These are phyloP conservation scores for Rhizomucor miehei DNA, from an alignment of 371 early-diverging fungal genomes.

Conservation along the genomic window DNA sequence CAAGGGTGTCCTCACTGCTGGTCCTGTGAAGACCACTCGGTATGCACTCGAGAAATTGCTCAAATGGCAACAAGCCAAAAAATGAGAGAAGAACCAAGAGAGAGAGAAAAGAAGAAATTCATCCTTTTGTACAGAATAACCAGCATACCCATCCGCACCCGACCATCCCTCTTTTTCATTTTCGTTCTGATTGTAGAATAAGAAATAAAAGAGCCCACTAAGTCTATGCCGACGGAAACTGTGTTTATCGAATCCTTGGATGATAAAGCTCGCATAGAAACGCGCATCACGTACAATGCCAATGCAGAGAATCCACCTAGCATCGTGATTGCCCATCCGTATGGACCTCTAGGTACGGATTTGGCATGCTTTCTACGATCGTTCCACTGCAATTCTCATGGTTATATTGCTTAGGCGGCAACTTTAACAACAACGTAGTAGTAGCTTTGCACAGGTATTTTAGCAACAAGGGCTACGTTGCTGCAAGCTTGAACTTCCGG, in stretches of 20 bases:
- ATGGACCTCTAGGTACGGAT: slow-evolving; percentile 43
- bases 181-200: too few species aligned
- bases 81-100: slow-evolving; percentile 4
- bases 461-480: slow-evolving; percentile 21
- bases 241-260: slow-evolving; percentile 23
- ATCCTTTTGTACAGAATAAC: too few species aligned
- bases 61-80: slow-evolving; percentile 60
- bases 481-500: slow-evolving; percentile 51
- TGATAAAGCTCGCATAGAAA: slow-evolving; percentile 24
- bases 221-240: slow-evolving; percentile 15
- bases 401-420: slow-evolving; percentile 23
- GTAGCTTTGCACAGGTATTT: slow-evolving; percentile 31
- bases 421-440: slow-evolving; percentile 43
- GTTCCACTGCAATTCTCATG: too few species aligned
- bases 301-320: slow-evolving; percentile 14
- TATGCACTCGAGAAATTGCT: slow-evolving; percentile 78
- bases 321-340: slow-evolving; percentile 43
- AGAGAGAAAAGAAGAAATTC: too few species aligned
- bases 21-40: slow-evolving; percentile 62
- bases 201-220: background rate
- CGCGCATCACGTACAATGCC: slow-evolving; percentile 6
- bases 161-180: too few species aligned
- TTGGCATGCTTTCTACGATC: background rate
- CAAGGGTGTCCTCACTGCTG: slow-evolving; percentile 93
- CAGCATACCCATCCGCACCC: too few species aligned